Conservation (phyloP, 148 eudicot species). For the Arbutus unedo region DNA sequence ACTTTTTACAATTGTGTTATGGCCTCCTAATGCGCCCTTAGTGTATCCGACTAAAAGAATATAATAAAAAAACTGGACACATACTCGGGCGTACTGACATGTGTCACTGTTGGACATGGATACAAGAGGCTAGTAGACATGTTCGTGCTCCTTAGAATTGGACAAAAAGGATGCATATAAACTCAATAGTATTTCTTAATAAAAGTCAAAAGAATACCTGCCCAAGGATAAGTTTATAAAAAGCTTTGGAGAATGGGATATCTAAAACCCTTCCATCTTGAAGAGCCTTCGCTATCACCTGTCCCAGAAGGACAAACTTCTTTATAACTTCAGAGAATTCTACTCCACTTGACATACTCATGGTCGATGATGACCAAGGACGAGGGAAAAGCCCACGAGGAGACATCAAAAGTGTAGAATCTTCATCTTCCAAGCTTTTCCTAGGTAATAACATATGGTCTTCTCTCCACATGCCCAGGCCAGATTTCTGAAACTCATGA, state of each 20-base stretch:
- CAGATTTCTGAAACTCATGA: constrained; percentile 73
- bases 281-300: constrained; percentile 78
- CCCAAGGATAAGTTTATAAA: constrained; percentile 84
- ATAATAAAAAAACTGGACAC: not conserved
- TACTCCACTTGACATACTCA: constrained; percentile 33
- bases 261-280: constrained; percentile 95
- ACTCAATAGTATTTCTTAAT: not conserved
- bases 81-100: not conserved
- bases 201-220: constrained; percentile 44
- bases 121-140: not conserved
- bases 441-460: constrained; percentile 38
- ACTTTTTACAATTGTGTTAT: not conserved
- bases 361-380: constrained; percentile 75
- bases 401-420: constrained; percentile 30
- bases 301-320: constrained; percentile 73
- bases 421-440: constrained; percentile 27
- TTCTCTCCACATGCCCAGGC: constrained; percentile 88
- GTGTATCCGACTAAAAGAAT: too few species aligned
- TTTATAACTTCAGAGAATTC: constrained; percentile 59
- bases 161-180: not conserved
- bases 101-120: not conserved
- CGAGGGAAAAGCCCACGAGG: constrained; percentile 81
- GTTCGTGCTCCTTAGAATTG: not conserved
- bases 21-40: too few species aligned
- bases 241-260: constrained; percentile 84